Evolutionary conservation across 441 rosid genomes (phyloP).

Genomic region (Pelargonium fulgidum): DNA sequence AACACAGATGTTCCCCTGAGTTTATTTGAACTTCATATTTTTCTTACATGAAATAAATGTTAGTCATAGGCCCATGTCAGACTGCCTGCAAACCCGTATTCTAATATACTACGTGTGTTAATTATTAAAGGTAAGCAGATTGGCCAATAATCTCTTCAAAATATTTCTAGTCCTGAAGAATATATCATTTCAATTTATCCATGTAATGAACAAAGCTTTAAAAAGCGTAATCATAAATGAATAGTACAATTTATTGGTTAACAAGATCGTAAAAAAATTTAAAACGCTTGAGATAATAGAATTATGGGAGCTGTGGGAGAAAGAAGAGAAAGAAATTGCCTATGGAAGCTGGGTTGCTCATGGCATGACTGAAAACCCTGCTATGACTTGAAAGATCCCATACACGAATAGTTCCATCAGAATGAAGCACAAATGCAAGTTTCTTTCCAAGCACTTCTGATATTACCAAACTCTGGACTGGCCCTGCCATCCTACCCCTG

Average conservation of each 20-base stretch:
- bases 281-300: background rate
- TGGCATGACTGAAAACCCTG: conserved; percentile 52
- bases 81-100: background rate
- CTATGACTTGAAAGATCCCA: conserved; percentile 60
- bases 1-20: background rate
- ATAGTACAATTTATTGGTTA: background rate
- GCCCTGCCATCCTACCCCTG: conserved; percentile 62
- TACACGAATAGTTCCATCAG: conserved; percentile 56
- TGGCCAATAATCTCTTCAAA: background rate
- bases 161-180: background rate
- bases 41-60: background rate
- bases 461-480: conserved; percentile 61
- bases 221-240: too few relatives aligned
- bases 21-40: background rate
- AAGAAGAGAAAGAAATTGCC: conserved; percentile 41
- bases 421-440: conserved; percentile 59
- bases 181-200: background rate
- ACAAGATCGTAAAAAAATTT: background rate
- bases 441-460: conserved; percentile 41
- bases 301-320: conserved; percentile 8
- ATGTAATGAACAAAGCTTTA: too few relatives aligned
- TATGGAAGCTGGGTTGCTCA: conserved; percentile 44
- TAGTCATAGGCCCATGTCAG: background rate
- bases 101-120: background rate
- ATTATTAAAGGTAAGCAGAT: background rate